Base-by-base conservation (phyloP, 2,329 filamentous ascomycete genomes). In the Fusarium gaditjirri region DNA sequence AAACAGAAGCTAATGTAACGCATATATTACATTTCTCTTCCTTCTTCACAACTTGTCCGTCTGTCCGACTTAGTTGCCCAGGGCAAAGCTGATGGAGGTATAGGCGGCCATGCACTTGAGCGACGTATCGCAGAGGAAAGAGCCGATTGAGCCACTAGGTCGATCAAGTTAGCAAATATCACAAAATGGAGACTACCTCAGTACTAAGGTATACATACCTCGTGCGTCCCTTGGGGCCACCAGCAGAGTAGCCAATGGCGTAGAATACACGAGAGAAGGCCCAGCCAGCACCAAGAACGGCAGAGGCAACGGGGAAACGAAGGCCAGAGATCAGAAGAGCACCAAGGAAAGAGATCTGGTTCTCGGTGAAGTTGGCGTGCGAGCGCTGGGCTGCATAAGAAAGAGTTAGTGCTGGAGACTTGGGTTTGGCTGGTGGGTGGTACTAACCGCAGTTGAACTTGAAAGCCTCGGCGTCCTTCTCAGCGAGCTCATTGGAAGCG, bases 321-420 rank as follows among this genome's bases (percentile, higher is more conserved):
- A 91, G 77, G 36, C 90, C 90, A 14, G 87, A 81, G 73, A 92
- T 84, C 66, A 90, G 78, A 16, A 91, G 81, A 29, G 84, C 81
- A 27, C 81, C 83, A 16, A 91, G 76, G 77, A 88, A 84, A 7
- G 88, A 83, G 13, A 86, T 81, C 39, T 88, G 82, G 81, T 89
- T 90, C 83, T 92, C 91, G 71, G 84, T 85, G 81, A 86, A 92
- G 84, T 92, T 91, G 74, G 83, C 81, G 78, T 92, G 90, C 14
- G 89, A 86, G 52, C 88, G 87, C 76, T 91, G 89, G 57, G 87
- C 86, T 87, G 61, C 39, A 53, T 23, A 55, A 33, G 31, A 35
- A 29, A 27, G 35, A 39, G 25, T 70, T 46, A 61, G 57, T 71
- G 56, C 12, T 47, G 5, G 23, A 42, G 12, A 6, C 21, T 11